A percentile compares a stretch with the other conserved stretches of the same genome.
Evolutionary conservation across 1,284 basidiomycete genomes (phyloP).

Genomic region (Kwoniella shivajii): DNA sequence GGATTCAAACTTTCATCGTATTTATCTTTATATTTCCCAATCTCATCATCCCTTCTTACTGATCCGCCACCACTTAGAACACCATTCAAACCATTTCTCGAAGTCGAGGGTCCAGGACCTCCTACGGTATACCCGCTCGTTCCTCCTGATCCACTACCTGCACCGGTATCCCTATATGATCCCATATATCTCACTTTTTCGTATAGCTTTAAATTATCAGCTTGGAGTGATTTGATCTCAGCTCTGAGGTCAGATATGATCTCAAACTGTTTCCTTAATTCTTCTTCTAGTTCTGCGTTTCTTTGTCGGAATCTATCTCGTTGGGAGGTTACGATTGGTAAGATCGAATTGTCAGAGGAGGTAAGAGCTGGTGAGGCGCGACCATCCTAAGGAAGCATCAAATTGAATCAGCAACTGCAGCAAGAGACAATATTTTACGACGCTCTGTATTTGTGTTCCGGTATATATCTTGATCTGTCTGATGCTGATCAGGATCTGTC

Average conservation of each 20-base stretch:
- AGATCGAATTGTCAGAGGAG: constrained; percentile 73
- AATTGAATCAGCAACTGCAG: background rate
- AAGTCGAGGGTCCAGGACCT: background rate
- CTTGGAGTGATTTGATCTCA: constrained; percentile 84
- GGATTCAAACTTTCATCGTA: constrained; percentile 98
- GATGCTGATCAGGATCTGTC: too few species aligned
- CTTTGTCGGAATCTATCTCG: constrained; percentile 92
- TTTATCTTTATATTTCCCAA: constrained; percentile 83
- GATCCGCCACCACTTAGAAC: constrained; percentile 13
- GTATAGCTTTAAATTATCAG: constrained; percentile 91
- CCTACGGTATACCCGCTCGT: constrained; percentile 14
- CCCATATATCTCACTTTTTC: constrained; percentile 98
- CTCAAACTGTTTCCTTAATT: constrained; percentile 90
- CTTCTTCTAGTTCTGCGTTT: constrained; percentile 96
- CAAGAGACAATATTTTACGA: too few species aligned
- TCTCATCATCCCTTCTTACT: constrained; percentile 63
- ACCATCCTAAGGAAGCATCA: constrained; percentile 26
- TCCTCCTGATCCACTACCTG: constrained; percentile 9
- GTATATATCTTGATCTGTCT: too few species aligned
- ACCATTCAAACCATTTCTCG: constrained; percentile 39
- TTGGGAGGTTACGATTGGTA: constrained; percentile 95
- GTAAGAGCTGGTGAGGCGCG: constrained; percentile 30
- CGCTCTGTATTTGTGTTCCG: too few species aligned
- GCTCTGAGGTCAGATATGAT: constrained; percentile 84
- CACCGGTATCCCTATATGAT: constrained; percentile 64